A percentile compares a stretch with the other conserved stretches of the same genome.
Conservation (phyloP, 805 yeast genomes). For the Nakazawaea ernobii region DNA sequence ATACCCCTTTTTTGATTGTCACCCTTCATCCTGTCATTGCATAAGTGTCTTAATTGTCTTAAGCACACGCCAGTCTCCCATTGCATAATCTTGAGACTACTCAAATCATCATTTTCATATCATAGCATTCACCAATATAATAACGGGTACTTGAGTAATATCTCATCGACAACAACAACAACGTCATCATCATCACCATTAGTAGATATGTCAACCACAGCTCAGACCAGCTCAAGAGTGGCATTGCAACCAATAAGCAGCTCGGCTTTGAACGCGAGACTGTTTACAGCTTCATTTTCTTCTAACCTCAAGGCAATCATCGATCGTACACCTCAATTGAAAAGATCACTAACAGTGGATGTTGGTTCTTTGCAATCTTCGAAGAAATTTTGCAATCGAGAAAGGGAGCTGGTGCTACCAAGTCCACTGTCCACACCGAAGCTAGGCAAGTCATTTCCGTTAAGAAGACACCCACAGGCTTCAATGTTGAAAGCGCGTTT, state of each 20-base stretch:
- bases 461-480: slow-evolving; percentile 25
- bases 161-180: too few species aligned
- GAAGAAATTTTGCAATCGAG: slow-evolving; percentile 1
- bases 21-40: slow-evolving; percentile 11
- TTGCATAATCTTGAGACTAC: too few species aligned
- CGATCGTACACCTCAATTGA: slow-evolving; percentile 11
- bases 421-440: slow-evolving; percentile 11
- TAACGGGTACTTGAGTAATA: too few species aligned
- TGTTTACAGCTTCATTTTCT: slow-evolving; percentile 13
- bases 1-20: too few species aligned
- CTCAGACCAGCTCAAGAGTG: slow-evolving; percentile 12
- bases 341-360: slow-evolving; percentile 14
- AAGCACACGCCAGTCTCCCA: too few species aligned
- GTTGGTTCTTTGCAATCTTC: not conserved
- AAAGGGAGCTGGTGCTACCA: slow-evolving; percentile 2
- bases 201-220: not conserved
- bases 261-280: slow-evolving; percentile 17
- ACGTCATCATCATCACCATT: too few species aligned
- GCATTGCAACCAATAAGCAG: slow-evolving; percentile 18
- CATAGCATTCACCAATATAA: not conserved
- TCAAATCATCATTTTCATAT: not conserved
- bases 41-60: too few species aligned
- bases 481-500: slow-evolving; percentile 40
- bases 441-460: slow-evolving; percentile 16
- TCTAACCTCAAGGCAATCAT: slow-evolving; percentile 4